phyloP scores from a whole-genome alignment of 805 yeast genomes.

The Sugiyamaella valdiviana region DNA sequence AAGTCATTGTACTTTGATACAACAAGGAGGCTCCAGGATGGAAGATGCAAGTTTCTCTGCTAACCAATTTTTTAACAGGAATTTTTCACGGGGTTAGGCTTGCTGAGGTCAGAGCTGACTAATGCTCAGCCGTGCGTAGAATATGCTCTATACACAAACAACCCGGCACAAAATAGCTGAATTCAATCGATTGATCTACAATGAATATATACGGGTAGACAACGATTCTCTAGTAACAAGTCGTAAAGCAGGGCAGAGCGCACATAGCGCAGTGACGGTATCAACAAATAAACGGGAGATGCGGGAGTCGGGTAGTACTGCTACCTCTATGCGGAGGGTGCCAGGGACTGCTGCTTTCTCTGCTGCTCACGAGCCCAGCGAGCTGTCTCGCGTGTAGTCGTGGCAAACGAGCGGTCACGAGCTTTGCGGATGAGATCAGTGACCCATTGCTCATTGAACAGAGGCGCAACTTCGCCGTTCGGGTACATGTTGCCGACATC shows the following conservation, averaged over 20 bases:
- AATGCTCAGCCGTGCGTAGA: no score
- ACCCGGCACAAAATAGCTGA: not conserved
- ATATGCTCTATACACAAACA: not conserved
- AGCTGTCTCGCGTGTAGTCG: constrained; percentile 80
- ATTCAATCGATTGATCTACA: not conserved
- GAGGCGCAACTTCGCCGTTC: constrained; percentile 62
- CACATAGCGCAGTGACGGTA: not conserved
- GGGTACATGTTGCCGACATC: constrained; percentile 86
- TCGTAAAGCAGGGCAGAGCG: not conserved
- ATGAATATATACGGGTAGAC: not conserved
- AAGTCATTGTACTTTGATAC: constrained; percentile 27
- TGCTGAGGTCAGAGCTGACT: not conserved
- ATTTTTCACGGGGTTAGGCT: not conserved
- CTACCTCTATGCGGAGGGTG: not conserved
- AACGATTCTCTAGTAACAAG: not conserved
- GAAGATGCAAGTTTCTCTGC: not conserved
- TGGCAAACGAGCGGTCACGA: constrained; percentile 53
- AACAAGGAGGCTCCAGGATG: not conserved
- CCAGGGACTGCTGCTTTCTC: constrained; percentile 34
- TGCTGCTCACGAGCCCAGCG: constrained; percentile 95
- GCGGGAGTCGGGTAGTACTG: not conserved
- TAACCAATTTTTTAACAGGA: not conserved
- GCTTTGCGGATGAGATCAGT: constrained; percentile 68
- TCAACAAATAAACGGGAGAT: not conserved
- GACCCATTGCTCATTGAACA: constrained; percentile 72